These are phyloP conservation scores for Xylaria curta DNA, from an alignment of 495 filamentous ascomycete species.

Conservation along the genomic window DNA sequence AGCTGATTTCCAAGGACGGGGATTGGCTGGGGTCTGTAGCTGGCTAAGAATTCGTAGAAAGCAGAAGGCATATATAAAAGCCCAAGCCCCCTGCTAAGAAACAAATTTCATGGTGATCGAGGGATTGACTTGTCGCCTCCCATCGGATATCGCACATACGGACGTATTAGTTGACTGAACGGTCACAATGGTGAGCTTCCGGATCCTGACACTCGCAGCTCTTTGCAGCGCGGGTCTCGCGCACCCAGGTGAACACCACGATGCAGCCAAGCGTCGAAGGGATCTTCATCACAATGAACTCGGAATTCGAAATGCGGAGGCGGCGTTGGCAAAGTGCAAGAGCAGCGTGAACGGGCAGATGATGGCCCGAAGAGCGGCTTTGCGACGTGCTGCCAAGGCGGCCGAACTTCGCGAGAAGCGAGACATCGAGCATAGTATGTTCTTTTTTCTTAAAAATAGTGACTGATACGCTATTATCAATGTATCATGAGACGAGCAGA, in stretches of 20 bases:
- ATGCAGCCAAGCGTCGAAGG: constrained; percentile 35
- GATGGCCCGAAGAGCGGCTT: constrained; percentile 35
- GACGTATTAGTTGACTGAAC: not conserved
- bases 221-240: constrained; percentile 34
- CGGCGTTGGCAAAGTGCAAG: constrained; percentile 39
- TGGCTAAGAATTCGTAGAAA: not conserved
- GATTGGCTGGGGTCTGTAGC: not conserved
- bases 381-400: constrained; percentile 40
- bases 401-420: constrained; percentile 52
- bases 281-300: constrained; percentile 39
- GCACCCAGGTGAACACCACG: constrained; percentile 44
- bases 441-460: constrained; percentile 12
- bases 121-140: not conserved
- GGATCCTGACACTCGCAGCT: constrained; percentile 19
- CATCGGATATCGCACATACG: not conserved
- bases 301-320: constrained; percentile 39
- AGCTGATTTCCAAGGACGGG: constrained; percentile 16
- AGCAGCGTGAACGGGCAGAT: constrained; percentile 33
- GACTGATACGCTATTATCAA: not conserved
- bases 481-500: not conserved
- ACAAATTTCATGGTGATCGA: not conserved
- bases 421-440: constrained; percentile 50
- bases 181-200: constrained; percentile 18
- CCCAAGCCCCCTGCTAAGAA: not conserved
- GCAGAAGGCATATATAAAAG: not conserved